These are phyloP conservation scores for Cordyceps fumosorosea DNA, from an alignment of 2,329 filamentous ascomycete species.

Conservation along the genomic window DNA sequence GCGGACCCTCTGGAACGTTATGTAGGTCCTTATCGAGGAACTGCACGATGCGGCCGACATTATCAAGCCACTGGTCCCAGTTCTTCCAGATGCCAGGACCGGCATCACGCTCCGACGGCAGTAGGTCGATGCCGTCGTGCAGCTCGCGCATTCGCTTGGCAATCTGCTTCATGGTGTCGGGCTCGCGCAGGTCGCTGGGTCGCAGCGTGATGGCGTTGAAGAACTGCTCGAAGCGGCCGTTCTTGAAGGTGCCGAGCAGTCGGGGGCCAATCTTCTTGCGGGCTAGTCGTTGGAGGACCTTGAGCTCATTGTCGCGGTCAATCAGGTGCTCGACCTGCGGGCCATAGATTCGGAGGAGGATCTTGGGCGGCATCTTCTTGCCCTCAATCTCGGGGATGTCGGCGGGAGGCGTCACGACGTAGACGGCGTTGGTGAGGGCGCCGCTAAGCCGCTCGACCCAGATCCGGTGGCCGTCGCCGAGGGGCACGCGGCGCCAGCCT, in stretches of 20 bases:
- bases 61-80: slow-evolving; percentile 85
- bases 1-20: slow-evolving; percentile 23
- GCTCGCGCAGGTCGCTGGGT: slow-evolving; percentile 65
- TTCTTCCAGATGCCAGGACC: slow-evolving; percentile 85
- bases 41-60: slow-evolving; percentile 54
- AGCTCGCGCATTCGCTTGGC: slow-evolving; percentile 96
- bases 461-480: slow-evolving; percentile 63
- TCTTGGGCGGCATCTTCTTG: slow-evolving; percentile 52
- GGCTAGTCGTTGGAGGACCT: slow-evolving; percentile 76
- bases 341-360: slow-evolving; percentile 87
- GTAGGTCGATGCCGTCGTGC: slow-evolving; percentile 84
- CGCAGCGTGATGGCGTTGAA: slow-evolving; percentile 80
- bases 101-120: slow-evolving; percentile 67
- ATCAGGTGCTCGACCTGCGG: slow-evolving; percentile 94
- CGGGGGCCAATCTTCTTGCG: slow-evolving; percentile 90
- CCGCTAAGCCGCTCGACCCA: slow-evolving; percentile 75
- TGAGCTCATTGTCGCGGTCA: slow-evolving; percentile 82
- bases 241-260: slow-evolving; percentile 83
- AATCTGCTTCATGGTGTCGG: slow-evolving; percentile 83
- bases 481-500: slow-evolving; percentile 78
- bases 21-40: slow-evolving; percentile 53
- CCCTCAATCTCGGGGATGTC: slow-evolving; percentile 40
- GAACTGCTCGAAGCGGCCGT: slow-evolving; percentile 93
- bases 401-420: slow-evolving; percentile 79
- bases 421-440: slow-evolving; percentile 92